Evolutionary conservation across 2,329 filamentous ascomycete species (phyloP), one percentile per base, ranked within the genome.

Genomic region (Rutstroemia sp.): DNA sequence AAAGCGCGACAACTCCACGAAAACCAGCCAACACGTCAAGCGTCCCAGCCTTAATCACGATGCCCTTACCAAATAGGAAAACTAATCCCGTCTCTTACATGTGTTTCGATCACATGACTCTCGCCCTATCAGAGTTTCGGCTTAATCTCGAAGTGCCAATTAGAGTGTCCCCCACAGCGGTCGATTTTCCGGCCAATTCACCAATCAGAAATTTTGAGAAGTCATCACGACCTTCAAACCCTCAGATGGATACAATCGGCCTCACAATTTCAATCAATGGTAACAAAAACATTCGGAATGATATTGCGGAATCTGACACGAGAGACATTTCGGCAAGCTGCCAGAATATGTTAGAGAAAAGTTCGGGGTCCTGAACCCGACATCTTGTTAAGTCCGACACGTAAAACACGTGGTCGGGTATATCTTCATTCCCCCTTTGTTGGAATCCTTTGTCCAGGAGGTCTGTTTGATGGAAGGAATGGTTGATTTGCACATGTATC

Each of bases 111-210:
- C 45, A 49, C 52, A 54, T 49, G 45, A 42, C 14, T 19, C 4
- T 1, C 16, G 21, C 10, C 2, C 9, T 19, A 48, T 48, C 21
- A 39, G 19, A 54, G 21, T 46, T 53, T 21, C 42, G 51, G 42
- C 14, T 25, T 27, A 54, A 49, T 41, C 21, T 49, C 44, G 44
- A 30, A 9, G 23, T 23, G n/a, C 12, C 27, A 34, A 16, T 21
- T 41, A 30, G 30, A 27, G 16, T 10, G 12, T 49, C 34, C 53
- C 53, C 58, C 54, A 60, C 58, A 46, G 56, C 59, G 54, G 48
- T 51, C 27, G 21, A 44, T 37, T 42, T 62, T 61, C 60, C 60
- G 60, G 60, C 60, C 60, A 61, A 60, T 53, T 52, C 21, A 45
- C 60, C 60, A 62, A 60, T 60, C 38, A 56, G 25, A 58, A 25